Evolutionary conservation across 108 stramenopile species (phyloP), one percentile per base, ranked within the genome.

Genomic region (Pseudonitzschia multiseries): DNA sequence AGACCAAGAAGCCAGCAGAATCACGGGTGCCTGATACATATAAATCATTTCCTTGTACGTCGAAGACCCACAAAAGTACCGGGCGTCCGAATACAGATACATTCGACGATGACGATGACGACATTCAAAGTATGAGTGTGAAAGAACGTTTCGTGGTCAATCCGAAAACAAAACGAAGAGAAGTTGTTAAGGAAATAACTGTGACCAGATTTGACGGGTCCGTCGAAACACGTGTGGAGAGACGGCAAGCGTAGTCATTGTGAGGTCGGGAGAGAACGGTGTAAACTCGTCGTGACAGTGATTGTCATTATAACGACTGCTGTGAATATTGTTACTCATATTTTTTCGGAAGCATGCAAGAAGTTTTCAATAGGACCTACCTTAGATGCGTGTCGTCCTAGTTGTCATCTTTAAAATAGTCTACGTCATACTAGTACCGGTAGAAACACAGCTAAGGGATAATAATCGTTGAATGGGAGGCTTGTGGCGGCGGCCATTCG

Each of bases 141-240:
- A 59, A 31, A 27, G 57, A 59, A 59, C 27, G 31, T 3, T 8
- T 59, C 31, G 57, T 27, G 13, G 31, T 59, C 57, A 59, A 59
- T 59, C 57, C 57, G 27, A 59, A 31, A n/a, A 26, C 57, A 15
- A 59, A 59, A 31, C 21, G 14, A 3, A 59, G 24, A 59, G 57
- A 59, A 27, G 57, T 59, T 27, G 5, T 31, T 22, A n/a, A 24
- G 24, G 31, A 59, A 59, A 59, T 31, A 0, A 59, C 29, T 59
- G 31, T 59, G n/a, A 31, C 57, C 8, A 28, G 5, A 15, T 59
- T 59, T 59, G 31, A 59, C 24, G 57, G 29, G 24, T 59, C 57
- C 12, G 15, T n/a, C 26, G 57, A 59, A 59, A 59, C 31, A 27
- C 57, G 26, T 14, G 24, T 15, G 9, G 57, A 59, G n/a, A n/a